These are phyloP conservation scores for Raffaelea arxii DNA, from an alignment of 2,329 filamentous ascomycete genomes.

Conservation along the genomic window DNA sequence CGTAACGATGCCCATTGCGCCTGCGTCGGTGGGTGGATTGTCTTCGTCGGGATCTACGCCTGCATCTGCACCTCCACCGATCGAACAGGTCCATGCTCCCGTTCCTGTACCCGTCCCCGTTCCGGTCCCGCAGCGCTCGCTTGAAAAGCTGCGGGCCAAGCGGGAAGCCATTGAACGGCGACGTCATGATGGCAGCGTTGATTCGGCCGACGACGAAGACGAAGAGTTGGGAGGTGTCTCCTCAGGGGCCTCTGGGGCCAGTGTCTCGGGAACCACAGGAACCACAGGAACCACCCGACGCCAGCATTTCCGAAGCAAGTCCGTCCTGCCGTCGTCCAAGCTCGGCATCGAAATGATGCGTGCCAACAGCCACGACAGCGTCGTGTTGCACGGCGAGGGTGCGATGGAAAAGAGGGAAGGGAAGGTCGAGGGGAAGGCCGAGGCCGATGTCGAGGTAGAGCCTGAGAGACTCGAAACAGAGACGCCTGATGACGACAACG, in stretches of 20 bases:
- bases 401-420: no score
- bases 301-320: conserved; percentile 43
- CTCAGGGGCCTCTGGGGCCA: no score
- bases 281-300: background rate
- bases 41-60: no score
- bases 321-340: conserved; percentile 67
- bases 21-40: background rate
- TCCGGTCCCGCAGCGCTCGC: conserved; percentile 49
- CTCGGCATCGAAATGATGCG: conserved; percentile 97
- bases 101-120: conserved; percentile 33
- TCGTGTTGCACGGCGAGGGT: conserved; percentile 37
- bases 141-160: conserved; percentile 65
- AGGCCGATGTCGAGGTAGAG: no score
- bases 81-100: conserved; percentile 42
- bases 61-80: no score
- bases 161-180: conserved; percentile 66
- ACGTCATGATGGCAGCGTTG: conserved; percentile 60
- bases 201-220: conserved; percentile 91
- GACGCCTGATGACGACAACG: conserved; percentile 3
- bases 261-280: conserved; percentile 25
- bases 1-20: no score
- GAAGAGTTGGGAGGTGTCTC: conserved; percentile 88
- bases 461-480: no score
- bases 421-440: no score
- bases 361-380: conserved; percentile 85